phyloP scores from a whole-genome alignment of 2,329 filamentous ascomycete species.

The Hymenoscyphus scutula region DNA sequence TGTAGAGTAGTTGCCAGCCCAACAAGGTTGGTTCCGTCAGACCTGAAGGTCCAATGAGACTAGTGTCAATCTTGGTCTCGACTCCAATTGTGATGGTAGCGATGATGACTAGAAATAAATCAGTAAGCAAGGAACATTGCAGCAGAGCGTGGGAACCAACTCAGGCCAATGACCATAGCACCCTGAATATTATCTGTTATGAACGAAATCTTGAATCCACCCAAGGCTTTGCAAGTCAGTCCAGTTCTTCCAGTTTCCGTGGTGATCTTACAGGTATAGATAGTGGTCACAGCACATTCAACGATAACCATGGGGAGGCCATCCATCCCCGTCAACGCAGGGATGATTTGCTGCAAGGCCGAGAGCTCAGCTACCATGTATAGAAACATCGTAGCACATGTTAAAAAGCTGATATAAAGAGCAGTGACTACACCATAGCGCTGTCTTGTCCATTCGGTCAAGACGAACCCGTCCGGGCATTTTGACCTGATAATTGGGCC shows the following conservation, averaged over 20 bases:
- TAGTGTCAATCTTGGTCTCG: constrained; percentile 68
- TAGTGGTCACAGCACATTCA: constrained; percentile 72
- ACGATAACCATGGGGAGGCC: constrained; percentile 75
- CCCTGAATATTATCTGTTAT: constrained; percentile 81
- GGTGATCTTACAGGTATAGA: constrained; percentile 69
- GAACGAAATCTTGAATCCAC: constrained; percentile 82
- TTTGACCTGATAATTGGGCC: constrained; percentile 76
- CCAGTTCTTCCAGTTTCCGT: constrained; percentile 11
- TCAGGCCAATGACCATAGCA: constrained; percentile 70
- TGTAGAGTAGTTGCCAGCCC: constrained; percentile 84
- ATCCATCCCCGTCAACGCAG: constrained; percentile 69
- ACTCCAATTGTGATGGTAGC: constrained; percentile 76
- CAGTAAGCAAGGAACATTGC: not conserved
- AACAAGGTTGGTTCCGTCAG: constrained; percentile 67
- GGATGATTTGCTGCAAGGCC: constrained; percentile 76
- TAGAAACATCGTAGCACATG: constrained; percentile 76
- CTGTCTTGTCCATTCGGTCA: constrained; percentile 81
- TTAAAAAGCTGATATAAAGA: constrained; percentile 74
- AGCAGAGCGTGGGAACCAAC: constrained; percentile 20
- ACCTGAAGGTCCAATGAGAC: constrained; percentile 65
- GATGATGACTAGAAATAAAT: constrained; percentile 53
- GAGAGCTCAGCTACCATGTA: constrained; percentile 87
- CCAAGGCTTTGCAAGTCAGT: constrained; percentile 53
- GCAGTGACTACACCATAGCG: constrained; percentile 69
- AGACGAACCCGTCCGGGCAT: constrained; percentile 79